These are phyloP conservation scores for Chlorencoelia australis DNA, from an alignment of 2,329 filamentous ascomycete species.

Conservation along the genomic window DNA sequence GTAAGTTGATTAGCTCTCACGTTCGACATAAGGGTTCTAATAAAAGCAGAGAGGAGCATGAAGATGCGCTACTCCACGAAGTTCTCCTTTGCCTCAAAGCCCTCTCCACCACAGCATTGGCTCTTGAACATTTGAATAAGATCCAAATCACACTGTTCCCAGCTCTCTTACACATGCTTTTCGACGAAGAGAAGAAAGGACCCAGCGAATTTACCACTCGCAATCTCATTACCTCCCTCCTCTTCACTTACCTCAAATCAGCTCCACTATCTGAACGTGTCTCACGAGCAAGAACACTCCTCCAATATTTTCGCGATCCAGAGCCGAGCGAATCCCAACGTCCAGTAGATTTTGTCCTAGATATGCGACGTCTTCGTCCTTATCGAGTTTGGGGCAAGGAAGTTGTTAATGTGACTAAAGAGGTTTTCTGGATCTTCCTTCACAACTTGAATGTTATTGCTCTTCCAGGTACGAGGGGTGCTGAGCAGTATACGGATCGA, in stretches of 20 bases:
- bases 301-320: conserved; percentile 73
- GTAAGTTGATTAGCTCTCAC: conserved; percentile 36
- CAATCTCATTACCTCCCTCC: conserved; percentile 75
- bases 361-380: conserved; percentile 78
- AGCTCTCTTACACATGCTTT: conserved; percentile 76
- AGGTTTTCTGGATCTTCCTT: conserved; percentile 98
- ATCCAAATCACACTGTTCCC: conserved; percentile 79
- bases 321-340: conserved; percentile 63
- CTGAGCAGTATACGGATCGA: conserved; percentile 13
- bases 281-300: conserved; percentile 59
- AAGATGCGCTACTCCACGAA: conserved; percentile 87
- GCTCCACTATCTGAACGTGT: conserved; percentile 52
- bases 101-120: conserved; percentile 81
- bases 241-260: conserved; percentile 79
- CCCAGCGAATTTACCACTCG: conserved; percentile 94
- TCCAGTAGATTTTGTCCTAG: conserved; percentile 75
- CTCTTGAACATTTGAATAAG: conserved; percentile 68
- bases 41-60: conserved; percentile 72
- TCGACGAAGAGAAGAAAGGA: conserved; percentile 96
- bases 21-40: conserved; percentile 31
- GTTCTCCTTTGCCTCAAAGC: conserved; percentile 88
- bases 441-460: conserved; percentile 86
- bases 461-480: conserved; percentile 35
- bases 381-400: conserved; percentile 95
- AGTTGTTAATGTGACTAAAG: conserved; percentile 84